Percentiles rank a stretch among this genome's conserved stretches.
Conservation (phyloP, 2,329 filamentous ascomycete species). For the Zalaria sp. region DNA sequence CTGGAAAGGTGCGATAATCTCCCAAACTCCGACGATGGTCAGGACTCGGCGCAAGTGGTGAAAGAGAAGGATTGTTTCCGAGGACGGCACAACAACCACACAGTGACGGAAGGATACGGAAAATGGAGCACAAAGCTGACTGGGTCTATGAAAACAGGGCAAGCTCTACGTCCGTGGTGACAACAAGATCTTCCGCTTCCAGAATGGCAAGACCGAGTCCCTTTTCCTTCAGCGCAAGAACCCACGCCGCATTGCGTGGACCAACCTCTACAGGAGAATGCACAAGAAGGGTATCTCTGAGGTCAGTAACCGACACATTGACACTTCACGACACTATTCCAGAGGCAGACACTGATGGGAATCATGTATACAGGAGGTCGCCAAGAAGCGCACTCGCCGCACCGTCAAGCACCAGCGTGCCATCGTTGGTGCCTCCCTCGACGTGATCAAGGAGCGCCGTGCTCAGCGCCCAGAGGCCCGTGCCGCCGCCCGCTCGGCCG, state of each 20-base stretch:
- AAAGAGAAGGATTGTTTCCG: conserved; percentile 1
- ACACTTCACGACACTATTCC: background rate
- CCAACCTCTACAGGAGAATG: conserved; percentile 92
- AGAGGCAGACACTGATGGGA: conserved; percentile 5
- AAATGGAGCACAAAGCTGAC: conserved; percentile 4
- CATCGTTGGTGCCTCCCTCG: conserved; percentile 97
- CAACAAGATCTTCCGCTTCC: conserved; percentile 99
- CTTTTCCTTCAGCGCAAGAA: conserved; percentile 99
- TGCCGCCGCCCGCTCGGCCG: conserved; percentile 71
- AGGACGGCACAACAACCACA: conserved; percentile 1
- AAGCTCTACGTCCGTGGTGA: conserved; percentile 99
- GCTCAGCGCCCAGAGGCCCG: conserved; percentile 89
- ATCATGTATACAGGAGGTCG: conserved; percentile 64
- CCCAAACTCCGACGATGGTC: conserved; percentile 1
- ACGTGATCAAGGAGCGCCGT: conserved; percentile 99
- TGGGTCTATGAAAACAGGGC: conserved; percentile 47
- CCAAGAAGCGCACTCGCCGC: conserved; percentile 98
- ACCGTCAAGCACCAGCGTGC: conserved; percentile 98
- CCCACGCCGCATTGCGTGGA: conserved; percentile 98
- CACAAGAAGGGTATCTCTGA: conserved; percentile 99
- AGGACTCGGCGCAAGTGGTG: background rate
- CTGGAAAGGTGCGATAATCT: conserved; percentile 52
- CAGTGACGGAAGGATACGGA: background rate
- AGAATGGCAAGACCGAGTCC: conserved; percentile 99
- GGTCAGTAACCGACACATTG: conserved; percentile 46